These are phyloP conservation scores for Metschnikowia lochheadii DNA, from an alignment of 805 yeast genomes.

Conservation along the genomic window DNA sequence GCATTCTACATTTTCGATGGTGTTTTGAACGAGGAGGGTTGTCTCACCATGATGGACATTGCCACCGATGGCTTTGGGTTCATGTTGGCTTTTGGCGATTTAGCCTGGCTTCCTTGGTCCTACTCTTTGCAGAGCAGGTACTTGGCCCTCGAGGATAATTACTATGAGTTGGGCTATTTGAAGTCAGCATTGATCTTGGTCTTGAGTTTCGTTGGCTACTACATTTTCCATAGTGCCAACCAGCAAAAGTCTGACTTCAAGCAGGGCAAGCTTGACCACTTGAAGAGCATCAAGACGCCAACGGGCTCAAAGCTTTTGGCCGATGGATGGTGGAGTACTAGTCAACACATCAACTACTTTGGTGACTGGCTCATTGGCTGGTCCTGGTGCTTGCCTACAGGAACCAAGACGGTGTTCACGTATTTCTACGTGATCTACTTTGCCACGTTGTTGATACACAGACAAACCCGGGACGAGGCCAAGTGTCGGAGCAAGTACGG, in stretches of 20 bases:
- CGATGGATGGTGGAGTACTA: slow-evolving; percentile 94
- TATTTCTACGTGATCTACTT: slow-evolving; percentile 86
- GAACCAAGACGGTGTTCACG: slow-evolving; percentile 73
- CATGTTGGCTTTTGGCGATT: slow-evolving; percentile 93
- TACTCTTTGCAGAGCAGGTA: slow-evolving; percentile 85
- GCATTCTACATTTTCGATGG: slow-evolving; percentile 87
- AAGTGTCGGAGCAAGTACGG: slow-evolving; percentile 88
- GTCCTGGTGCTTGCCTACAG: slow-evolving; percentile 92
- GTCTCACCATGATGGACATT: slow-evolving; percentile 90
- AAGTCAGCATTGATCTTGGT: slow-evolving; percentile 38
- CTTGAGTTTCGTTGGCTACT: slow-evolving; percentile 62
- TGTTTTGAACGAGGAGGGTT: slow-evolving; percentile 85
- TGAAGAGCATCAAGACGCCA: slow-evolving; percentile 61
- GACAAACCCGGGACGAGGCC: slow-evolving; percentile 88
- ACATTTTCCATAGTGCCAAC: slow-evolving; percentile 80
- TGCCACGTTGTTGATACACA: slow-evolving; percentile 74
- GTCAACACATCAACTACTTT: slow-evolving; percentile 91
- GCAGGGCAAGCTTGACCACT: slow-evolving; percentile 65
- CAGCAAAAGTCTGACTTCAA: slow-evolving; percentile 81
- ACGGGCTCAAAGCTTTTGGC: slow-evolving; percentile 76
- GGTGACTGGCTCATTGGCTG: slow-evolving; percentile 94
- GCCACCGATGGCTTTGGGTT: slow-evolving; percentile 96
- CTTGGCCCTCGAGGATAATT: slow-evolving; percentile 53
- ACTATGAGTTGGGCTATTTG: slow-evolving; percentile 48
- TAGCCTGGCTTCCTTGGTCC: slow-evolving; percentile 88